phyloP scores from a whole-genome alignment of 2,329 filamentous ascomycete species.

The Lecanicillium sp. region DNA sequence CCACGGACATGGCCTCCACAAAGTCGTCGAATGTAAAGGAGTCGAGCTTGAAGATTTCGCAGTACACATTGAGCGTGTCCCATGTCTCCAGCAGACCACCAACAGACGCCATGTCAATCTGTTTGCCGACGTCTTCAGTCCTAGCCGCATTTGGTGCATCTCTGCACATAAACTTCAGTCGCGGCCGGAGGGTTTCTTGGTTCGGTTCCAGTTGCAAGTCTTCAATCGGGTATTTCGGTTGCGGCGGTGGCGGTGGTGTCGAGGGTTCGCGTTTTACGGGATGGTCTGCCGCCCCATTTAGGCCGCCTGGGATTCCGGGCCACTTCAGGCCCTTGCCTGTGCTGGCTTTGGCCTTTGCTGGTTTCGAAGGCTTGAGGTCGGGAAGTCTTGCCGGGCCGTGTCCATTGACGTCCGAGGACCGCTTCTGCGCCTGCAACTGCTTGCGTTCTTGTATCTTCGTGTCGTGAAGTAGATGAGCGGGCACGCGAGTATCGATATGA shows the following conservation, averaged over 20 bases:
- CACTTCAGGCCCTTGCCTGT: constrained; percentile 61
- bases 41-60: constrained; percentile 86
- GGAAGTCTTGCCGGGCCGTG: constrained; percentile 50
- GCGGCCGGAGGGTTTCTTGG: constrained; percentile 59
- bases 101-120: constrained; percentile 77
- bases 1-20: constrained; percentile 74
- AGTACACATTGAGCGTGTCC: constrained; percentile 98
- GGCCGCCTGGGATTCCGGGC: constrained; percentile 19
- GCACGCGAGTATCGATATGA: constrained; percentile 80
- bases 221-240: constrained; percentile 91
- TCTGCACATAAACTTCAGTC: constrained; percentile 68
- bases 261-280: constrained; percentile 25
- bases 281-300: constrained; percentile 24
- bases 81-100: constrained; percentile 82
- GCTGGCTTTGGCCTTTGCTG: constrained; percentile 1
- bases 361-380: constrained; percentile 55
- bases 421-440: constrained; percentile 59
- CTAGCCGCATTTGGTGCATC: constrained; percentile 48
- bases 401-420: constrained; percentile 42
- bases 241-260: constrained; percentile 47
- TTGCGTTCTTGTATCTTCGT: constrained; percentile 72
- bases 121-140: constrained; percentile 23
- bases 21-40: constrained; percentile 98
- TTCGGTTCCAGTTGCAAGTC: constrained; percentile 75
- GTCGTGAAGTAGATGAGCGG: constrained; percentile 73